These are phyloP conservation scores for Epichloe gansuensis DNA, from an alignment of 2,329 filamentous ascomycete genomes.

Conservation along the genomic window DNA sequence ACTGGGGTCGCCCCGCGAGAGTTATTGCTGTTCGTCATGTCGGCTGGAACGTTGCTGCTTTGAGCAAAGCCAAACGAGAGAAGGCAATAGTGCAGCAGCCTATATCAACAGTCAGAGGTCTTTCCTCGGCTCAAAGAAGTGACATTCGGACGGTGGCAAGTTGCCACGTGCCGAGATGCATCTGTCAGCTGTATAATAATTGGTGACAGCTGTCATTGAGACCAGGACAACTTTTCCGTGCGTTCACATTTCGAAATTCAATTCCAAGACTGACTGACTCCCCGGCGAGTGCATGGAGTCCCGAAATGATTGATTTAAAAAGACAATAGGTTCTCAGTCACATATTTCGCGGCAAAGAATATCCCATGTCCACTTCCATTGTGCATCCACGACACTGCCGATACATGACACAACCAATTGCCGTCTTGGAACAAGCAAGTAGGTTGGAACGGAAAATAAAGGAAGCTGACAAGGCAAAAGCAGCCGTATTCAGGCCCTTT, in stretches of 20 bases:
- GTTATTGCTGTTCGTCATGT: background rate
- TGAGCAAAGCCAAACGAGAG: background rate
- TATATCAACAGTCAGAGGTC: too few species aligned
- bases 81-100: background rate
- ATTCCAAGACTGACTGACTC: too few species aligned
- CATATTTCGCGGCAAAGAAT: constrained; percentile 18
- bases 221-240: background rate
- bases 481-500: too few species aligned
- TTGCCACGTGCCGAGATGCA: background rate
- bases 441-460: too few species aligned
- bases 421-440: too few species aligned
- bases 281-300: too few species aligned
- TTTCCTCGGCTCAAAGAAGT: background rate
- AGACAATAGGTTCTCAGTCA: too few species aligned
- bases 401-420: too few species aligned
- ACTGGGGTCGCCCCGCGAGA: background rate
- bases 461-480: too few species aligned
- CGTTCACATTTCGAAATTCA: too few species aligned
- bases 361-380: constrained; percentile 55
- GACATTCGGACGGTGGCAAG: background rate
- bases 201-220: background rate
- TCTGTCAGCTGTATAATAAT: background rate
- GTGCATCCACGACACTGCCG: constrained; percentile 45
- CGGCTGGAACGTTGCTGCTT: background rate
- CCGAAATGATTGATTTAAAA: too few species aligned